A percentile compares a stretch with the other conserved stretches of the same genome.
phyloP scores from a whole-genome alignment of 495 filamentous ascomycete species.

The Tuber borchii region DNA sequence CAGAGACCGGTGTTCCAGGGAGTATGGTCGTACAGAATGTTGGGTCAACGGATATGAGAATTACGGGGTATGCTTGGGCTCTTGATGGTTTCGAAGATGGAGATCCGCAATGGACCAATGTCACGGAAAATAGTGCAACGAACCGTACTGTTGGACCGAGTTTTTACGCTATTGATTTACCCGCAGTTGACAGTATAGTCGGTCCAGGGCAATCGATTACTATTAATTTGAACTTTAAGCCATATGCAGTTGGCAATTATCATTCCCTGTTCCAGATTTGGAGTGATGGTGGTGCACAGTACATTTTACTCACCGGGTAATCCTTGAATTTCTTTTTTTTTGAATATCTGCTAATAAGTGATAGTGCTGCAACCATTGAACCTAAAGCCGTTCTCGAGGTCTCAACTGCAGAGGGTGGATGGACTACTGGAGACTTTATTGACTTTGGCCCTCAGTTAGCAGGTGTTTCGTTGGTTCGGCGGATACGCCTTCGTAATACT shows the following conservation, averaged over 20 bases:
- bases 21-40: conserved; percentile 43
- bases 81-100: conserved; percentile 31
- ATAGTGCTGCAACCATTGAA: conserved; percentile 32
- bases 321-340: background rate
- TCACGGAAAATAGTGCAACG: conserved; percentile 17
- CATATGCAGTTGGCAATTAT: conserved; percentile 37
- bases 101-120: conserved; percentile 32
- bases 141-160: conserved; percentile 23
- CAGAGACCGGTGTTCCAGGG: conserved; percentile 32
- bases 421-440: conserved; percentile 31
- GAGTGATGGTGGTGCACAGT: conserved; percentile 39
- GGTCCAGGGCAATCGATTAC: conserved; percentile 35
- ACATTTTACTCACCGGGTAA: conserved; percentile 39
- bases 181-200: conserved; percentile 36
- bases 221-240: conserved; percentile 39
- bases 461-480: conserved; percentile 31
- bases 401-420: conserved; percentile 40
- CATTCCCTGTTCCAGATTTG: conserved; percentile 39
- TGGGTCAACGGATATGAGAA: conserved; percentile 39
- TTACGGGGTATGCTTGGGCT: conserved; percentile 43
- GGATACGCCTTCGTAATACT: conserved; percentile 43
- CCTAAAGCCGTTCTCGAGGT: conserved; percentile 42
- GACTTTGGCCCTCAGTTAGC: conserved; percentile 42
- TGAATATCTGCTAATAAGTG: conserved; percentile 8
- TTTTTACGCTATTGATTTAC: conserved; percentile 42